Percentiles rank a stretch among this genome's conserved stretches.
Evolutionary conservation across 371 early-diverging fungal genomes (phyloP).

Genomic region (Mortierella sp.): DNA sequence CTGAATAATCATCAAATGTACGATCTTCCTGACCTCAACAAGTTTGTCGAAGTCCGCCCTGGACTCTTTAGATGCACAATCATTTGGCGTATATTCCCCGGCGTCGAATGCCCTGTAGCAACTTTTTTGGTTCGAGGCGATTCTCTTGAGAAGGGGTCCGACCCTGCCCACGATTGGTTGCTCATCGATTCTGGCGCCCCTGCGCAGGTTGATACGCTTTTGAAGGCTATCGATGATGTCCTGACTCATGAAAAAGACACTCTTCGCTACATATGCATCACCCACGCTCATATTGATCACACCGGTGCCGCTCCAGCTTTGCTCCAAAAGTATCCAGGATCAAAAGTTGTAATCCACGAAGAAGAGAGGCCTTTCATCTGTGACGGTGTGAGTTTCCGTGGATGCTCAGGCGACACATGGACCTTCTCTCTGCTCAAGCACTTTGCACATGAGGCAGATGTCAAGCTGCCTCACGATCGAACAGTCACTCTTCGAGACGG

Average conservation of each 20-base stretch:
- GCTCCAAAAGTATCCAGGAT: constrained; percentile 53
- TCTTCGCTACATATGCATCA: constrained; percentile 56
- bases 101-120: constrained; percentile 50
- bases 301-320: constrained; percentile 53
- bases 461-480: constrained; percentile 40
- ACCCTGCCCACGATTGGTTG: constrained; percentile 51
- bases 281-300: constrained; percentile 60
- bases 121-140: constrained; percentile 55
- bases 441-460: constrained; percentile 51
- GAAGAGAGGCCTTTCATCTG: constrained; percentile 57
- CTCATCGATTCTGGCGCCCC: constrained; percentile 58
- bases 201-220: constrained; percentile 39
- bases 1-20: constrained; percentile 28
- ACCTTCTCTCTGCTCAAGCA: constrained; percentile 50
- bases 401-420: constrained; percentile 44
- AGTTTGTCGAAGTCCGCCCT: constrained; percentile 56
- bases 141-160: constrained; percentile 13
- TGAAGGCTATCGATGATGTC: constrained; percentile 45
- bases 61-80: constrained; percentile 59
- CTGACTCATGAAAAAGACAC: constrained; percentile 53
- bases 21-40: constrained; percentile 57
- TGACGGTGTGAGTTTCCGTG: constrained; percentile 48
- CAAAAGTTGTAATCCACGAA: constrained; percentile 53
- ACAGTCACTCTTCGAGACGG: constrained; percentile 48
- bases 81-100: constrained; percentile 40